A percentile compares a stretch with the other conserved stretches of the same genome.
Conservation (phyloP, 352 stramenopile genomes). For the Elongisporangium senticosum region DNA sequence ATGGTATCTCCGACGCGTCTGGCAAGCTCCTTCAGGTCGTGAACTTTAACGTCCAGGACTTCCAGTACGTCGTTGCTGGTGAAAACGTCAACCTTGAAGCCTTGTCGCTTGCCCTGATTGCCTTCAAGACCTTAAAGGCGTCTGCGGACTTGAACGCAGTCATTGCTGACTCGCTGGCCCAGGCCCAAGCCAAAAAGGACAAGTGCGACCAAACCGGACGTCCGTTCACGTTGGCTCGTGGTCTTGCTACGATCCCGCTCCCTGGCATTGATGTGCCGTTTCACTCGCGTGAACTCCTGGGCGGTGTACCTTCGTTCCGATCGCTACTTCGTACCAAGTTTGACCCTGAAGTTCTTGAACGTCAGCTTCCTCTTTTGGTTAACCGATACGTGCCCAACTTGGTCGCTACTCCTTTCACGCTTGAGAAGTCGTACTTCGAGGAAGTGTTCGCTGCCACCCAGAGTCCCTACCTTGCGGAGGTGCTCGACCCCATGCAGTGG, state of each 20-base stretch:
- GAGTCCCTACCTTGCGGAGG: constrained; percentile 59
- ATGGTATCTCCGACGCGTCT: constrained; percentile 49
- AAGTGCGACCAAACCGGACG: constrained; percentile 43
- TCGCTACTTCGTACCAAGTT: constrained; percentile 70
- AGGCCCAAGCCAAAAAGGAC: constrained; percentile 59
- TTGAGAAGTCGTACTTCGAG: constrained; percentile 73
- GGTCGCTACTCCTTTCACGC: constrained; percentile 71
- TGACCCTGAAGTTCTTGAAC: constrained; percentile 53
- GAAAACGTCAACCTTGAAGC: constrained; percentile 81
- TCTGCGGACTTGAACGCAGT: constrained; percentile 41
- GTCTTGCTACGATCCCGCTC: constrained; percentile 80
- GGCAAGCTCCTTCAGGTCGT: constrained; percentile 81
- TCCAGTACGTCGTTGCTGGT: constrained; percentile 83
- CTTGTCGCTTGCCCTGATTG: constrained; percentile 56
- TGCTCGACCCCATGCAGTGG: constrained; percentile 70
- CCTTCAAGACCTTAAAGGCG: constrained; percentile 35
- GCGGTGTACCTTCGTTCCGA: constrained; percentile 75
- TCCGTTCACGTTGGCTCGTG: constrained; percentile 55
- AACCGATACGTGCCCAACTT: constrained; percentile 86
- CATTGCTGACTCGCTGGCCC: constrained; percentile 45
- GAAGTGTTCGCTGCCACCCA: constrained; percentile 66
- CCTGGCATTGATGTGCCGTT: constrained; percentile 89
- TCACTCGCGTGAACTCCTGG: constrained; percentile 80
- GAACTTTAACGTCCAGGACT: constrained; percentile 85
- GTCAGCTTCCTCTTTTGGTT: constrained; percentile 61